Evolutionary conservation across 345 rosid genomes (phyloP), one percentile per base, ranked within the genome.

Genomic region (Hibiscus tridactylites): DNA sequence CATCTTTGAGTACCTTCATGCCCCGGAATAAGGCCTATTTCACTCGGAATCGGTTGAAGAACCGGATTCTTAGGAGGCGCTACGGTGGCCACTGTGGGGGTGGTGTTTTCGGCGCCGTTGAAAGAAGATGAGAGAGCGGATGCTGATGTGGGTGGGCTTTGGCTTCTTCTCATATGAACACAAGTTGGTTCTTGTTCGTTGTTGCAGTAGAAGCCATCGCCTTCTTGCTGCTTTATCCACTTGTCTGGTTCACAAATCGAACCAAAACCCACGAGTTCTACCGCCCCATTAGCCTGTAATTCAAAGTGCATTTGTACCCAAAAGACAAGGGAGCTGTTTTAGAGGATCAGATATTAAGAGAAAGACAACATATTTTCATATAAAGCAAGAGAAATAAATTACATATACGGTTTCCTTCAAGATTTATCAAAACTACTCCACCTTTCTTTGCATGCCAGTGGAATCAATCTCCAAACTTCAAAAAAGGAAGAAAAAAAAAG

Each of bases 81-180:
- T 29, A 73, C 53, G 53, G 53, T 53, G 28, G 78, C 54, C 42
- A 37, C 42, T 37, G 42, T 37, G 1, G 42, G 9, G 42, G 42
- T 37, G 42, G 8, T 37, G 8, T 37, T 6, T 37, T 6, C 8
- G 42, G 42, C 79, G 65, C 80, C 75, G 85, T 84, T 83, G 81
- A 78, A 74, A 71, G 88, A 81, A 72, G 90, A 86, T 29, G 90
- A 84, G 75, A 82, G 89, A 26, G 91, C 84, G 73, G 91, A 87
- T 70, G 81, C 84, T 15, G 90, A 84, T 60, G 85, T 85, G 73
- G 89, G 88, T 16, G 91, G 91, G 69, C 89, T 87, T 68, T 79
- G 81, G 85, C 86, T 85, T 79, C 82, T 85, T 85, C 87, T 82
- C 86, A 81, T 85, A 77, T 83, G 84, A 74, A 80, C 81, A 71